phyloP scores from a whole-genome alignment of 1,139 yeast genomes.

The Schwanniomyces etchellsii region DNA sequence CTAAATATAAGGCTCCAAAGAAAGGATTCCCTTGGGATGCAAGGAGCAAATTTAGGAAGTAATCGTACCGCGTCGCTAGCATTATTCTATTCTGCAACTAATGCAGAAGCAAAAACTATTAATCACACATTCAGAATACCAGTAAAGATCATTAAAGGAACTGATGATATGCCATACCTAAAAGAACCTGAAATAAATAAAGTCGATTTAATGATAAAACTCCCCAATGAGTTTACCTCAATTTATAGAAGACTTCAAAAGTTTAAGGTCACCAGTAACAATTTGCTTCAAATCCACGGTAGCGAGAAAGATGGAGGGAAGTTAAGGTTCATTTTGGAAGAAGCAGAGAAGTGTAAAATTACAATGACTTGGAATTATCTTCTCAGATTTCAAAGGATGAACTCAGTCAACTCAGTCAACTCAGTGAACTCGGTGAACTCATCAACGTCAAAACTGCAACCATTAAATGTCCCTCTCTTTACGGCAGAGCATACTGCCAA shows the following conservation, averaged over 20 bases:
- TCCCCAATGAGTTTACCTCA: conserved; percentile 43
- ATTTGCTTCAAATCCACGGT: conserved; percentile 27
- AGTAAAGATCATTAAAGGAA: conserved; percentile 43
- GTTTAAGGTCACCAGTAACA: conserved; percentile 34
- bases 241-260: conserved; percentile 53
- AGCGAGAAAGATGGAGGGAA: conserved; percentile 31
- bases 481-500: conserved; percentile 5
- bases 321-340: conserved; percentile 46
- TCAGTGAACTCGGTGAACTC: neutral
- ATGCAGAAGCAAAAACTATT: conserved; percentile 29
- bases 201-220: conserved; percentile 44
- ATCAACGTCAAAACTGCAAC: neutral
- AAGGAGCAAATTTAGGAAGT: conserved; percentile 15
- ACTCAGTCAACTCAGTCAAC: conserved; percentile 1
- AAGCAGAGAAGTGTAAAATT: conserved; percentile 47
- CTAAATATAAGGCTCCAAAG: conserved; percentile 49
- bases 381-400: conserved; percentile 30
- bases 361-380: conserved; percentile 54
- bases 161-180: conserved; percentile 33
- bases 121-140: conserved; percentile 59
- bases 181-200: conserved; percentile 44
- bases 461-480: neutral
- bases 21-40: conserved; percentile 29
- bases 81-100: conserved; percentile 38
- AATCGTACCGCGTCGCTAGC: conserved; percentile 50